These are phyloP conservation scores for Penicillium mononematosum DNA, from an alignment of 495 filamentous ascomycete species.

Conservation along the genomic window DNA sequence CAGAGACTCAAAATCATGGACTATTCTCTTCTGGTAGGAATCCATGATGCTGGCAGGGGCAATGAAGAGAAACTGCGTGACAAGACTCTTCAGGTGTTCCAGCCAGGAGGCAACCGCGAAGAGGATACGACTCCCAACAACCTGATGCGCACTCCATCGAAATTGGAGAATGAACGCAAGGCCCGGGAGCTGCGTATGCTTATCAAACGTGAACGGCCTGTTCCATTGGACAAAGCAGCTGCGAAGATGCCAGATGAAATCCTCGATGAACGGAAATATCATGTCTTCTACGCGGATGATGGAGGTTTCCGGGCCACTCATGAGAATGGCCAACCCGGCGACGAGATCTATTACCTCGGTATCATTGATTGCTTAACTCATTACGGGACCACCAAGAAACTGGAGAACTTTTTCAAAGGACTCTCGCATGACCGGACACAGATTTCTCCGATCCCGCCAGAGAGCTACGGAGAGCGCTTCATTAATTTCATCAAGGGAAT, in stretches of 20 bases:
- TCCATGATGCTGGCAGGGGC: conserved; percentile 83
- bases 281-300: conserved; percentile 88
- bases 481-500: conserved; percentile 86
- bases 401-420: conserved; percentile 93
- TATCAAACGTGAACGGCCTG: conserved; percentile 87
- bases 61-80: conserved; percentile 95
- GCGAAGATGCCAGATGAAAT: conserved; percentile 89
- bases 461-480: conserved; percentile 91
- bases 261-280: conserved; percentile 64
- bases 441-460: conserved; percentile 91
- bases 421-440: conserved; percentile 74
- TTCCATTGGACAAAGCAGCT: conserved; percentile 78
- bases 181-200: conserved; percentile 88
- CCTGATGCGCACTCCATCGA: conserved; percentile 89
- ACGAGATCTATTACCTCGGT: conserved; percentile 96
- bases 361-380: conserved; percentile 98
- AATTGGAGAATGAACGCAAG: conserved; percentile 87
- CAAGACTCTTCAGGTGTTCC: conserved; percentile 93
- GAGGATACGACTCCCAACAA: conserved; percentile 57
- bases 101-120: conserved; percentile 73
- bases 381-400: conserved; percentile 83
- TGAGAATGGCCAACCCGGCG: conserved; percentile 77
- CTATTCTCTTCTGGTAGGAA: conserved; percentile 92
- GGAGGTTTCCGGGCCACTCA: conserved; percentile 92
- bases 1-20: conserved; percentile 96